Conservation (phyloP, 148 eudicot genomes). For the Hydrangea macrophylla region DNA sequence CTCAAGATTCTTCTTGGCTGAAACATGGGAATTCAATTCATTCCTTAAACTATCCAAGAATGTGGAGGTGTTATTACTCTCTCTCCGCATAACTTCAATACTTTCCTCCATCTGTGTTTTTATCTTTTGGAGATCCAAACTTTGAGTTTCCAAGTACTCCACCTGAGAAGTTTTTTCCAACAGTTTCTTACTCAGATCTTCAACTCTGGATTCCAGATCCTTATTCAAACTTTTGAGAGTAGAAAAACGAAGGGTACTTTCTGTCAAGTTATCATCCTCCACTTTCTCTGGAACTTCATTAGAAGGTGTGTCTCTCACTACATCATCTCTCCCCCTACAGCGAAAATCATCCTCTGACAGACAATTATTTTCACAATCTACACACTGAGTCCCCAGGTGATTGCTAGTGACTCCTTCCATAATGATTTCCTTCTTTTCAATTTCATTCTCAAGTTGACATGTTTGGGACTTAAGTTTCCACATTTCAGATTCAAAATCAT, state of each 20-base stretch:
- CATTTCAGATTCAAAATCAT: slow-evolving; percentile 25
- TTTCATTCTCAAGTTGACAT: slow-evolving; percentile 15
- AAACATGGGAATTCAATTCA: slow-evolving; percentile 44
- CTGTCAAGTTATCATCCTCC: not conserved
- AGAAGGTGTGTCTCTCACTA: not conserved
- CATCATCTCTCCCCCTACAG: not conserved
- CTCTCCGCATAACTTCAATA: slow-evolving; percentile 33
- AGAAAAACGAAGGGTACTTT: not conserved
- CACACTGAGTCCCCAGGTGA: not conserved
- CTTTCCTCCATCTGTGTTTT: slow-evolving; percentile 38
- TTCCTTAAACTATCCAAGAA: slow-evolving; percentile 35
- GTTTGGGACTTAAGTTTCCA: slow-evolving; percentile 25
- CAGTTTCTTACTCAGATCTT: slow-evolving; percentile 16
- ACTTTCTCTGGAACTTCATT: not conserved
- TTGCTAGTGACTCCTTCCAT: not conserved
- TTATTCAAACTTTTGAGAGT: slow-evolving; percentile 21
- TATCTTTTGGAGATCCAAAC: slow-evolving; percentile 36
- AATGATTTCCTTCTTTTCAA: slow-evolving; percentile 20
- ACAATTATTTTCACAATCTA: not conserved
- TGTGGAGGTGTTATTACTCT: slow-evolving; percentile 30
- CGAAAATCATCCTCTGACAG: not conserved
- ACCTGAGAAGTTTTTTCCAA: slow-evolving; percentile 25
- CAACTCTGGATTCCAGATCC: slow-evolving; percentile 13
- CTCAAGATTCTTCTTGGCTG: slow-evolving; percentile 48
- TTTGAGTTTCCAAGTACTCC: slow-evolving; percentile 40